Conservation (phyloP, 805 yeast genomes). For the Teunomyces funiuensis region DNA sequence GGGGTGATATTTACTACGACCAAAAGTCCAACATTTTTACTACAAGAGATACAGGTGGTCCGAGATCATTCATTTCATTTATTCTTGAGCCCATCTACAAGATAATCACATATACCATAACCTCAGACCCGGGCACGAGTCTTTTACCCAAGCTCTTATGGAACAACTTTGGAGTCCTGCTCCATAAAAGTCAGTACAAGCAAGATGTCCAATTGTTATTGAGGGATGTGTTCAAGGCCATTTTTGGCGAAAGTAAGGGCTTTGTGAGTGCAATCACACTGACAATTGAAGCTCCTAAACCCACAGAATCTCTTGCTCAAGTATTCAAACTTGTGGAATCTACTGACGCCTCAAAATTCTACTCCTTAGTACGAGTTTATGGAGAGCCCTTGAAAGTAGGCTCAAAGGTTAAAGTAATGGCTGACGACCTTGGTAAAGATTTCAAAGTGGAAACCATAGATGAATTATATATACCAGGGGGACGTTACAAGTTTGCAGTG, state of each 20-base stretch:
- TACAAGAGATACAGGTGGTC: conserved; percentile 17
- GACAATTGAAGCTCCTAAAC: conserved; percentile 27
- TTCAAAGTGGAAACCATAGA: conserved; percentile 40
- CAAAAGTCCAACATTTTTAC: conserved; percentile 45
- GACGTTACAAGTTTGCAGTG: conserved; percentile 63
- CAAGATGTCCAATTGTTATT: conserved; percentile 63
- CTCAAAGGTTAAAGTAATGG: conserved; percentile 51
- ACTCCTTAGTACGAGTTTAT: conserved; percentile 60
- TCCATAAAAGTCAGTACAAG: conserved; percentile 41
- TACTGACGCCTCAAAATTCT: conserved; percentile 51
- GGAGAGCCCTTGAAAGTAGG: conserved; percentile 59
- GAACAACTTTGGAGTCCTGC: conserved; percentile 45
- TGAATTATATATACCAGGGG: conserved; percentile 58
- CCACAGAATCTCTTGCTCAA: conserved; percentile 18
- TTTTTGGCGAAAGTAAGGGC: conserved; percentile 54
- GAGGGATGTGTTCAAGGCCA: conserved; percentile 48
- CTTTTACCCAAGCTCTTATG: conserved; percentile 46
- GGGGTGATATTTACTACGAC: conserved; percentile 74
- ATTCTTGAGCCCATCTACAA: conserved; percentile 82
- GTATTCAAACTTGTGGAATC: conserved; percentile 56
- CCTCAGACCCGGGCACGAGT: conserved; percentile 42
- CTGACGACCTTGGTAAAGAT: conserved; percentile 52
- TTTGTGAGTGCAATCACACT: conserved; percentile 49
- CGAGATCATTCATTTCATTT: conserved; percentile 59
- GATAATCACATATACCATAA: conserved; percentile 57